phyloP scores from a whole-genome alignment of 2,329 filamentous ascomycete genomes.

The Claviceps sp. region DNA sequence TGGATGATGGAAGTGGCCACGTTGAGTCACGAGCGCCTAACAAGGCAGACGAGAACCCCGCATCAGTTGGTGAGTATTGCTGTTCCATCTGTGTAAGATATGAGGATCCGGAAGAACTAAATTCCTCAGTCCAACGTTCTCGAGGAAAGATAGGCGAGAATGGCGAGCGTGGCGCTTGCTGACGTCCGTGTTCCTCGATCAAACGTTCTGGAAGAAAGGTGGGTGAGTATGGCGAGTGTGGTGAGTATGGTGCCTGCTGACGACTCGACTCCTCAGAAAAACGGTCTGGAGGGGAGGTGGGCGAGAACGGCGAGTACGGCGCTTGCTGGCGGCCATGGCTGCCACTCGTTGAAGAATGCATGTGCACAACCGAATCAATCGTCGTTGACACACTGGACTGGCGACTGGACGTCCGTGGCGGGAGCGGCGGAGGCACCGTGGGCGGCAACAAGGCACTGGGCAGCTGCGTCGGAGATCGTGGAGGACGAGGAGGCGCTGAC shows the following conservation, averaged over 20 bases:
- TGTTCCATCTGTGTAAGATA: background rate
- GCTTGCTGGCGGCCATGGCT: conserved; percentile 23
- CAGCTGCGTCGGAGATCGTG: conserved; percentile 30
- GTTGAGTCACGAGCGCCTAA: conserved; percentile 28
- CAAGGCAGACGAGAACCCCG: conserved; percentile 24
- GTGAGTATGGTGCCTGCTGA: background rate
- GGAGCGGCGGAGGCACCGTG: conserved; percentile 28
- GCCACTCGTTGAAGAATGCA: conserved; percentile 31
- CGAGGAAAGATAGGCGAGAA: conserved; percentile 19
- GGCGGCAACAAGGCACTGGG: conserved; percentile 15
- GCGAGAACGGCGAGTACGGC: conserved; percentile 23
- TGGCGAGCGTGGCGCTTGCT: conserved; percentile 15
- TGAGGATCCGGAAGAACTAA: background rate
- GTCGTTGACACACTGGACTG: conserved; percentile 27
- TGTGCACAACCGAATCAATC: conserved; percentile 19
- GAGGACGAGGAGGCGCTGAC: conserved; percentile 29
- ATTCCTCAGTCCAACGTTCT: conserved; percentile 7
- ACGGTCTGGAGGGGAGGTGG: conserved; percentile 12
- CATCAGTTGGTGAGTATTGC: conserved; percentile 1
- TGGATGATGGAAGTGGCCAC: conserved; percentile 24
- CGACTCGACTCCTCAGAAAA: background rate
- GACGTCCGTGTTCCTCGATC: background rate
- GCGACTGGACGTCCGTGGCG: conserved; percentile 43
- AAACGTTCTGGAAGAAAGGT: conserved; percentile 10
- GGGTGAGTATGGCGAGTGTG: conserved; percentile 23